These are phyloP conservation scores for Alternaria gansuensis DNA, from an alignment of 2,329 filamentous ascomycete species.

Conservation along the genomic window DNA sequence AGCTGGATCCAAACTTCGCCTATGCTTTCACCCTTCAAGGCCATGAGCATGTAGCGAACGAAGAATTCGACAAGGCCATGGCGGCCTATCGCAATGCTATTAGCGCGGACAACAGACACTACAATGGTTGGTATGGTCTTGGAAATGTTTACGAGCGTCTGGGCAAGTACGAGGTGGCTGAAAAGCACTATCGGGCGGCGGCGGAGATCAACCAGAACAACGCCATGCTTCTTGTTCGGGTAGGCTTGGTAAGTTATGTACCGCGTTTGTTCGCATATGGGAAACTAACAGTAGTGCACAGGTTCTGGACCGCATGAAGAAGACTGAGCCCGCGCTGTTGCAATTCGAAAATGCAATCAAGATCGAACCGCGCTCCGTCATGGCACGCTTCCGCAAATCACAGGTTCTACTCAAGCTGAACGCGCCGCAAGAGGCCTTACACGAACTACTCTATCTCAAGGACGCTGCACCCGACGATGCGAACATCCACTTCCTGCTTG, in stretches of 20 bases:
- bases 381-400: conserved; percentile 93
- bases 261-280: conserved; percentile 1
- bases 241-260: conserved; percentile 72
- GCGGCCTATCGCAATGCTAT: conserved; percentile 87
- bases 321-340: conserved; percentile 77
- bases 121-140: conserved; percentile 98
- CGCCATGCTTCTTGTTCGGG: conserved; percentile 88
- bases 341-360: conserved; percentile 86
- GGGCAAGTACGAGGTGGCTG: conserved; percentile 89
- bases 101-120: conserved; percentile 85
- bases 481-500: conserved; percentile 93
- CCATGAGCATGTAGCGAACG: conserved; percentile 93
- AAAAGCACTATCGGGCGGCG: conserved; percentile 89
- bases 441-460: conserved; percentile 86
- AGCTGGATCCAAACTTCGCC: conserved; percentile 87
- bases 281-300: conserved; percentile 23
- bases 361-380: conserved; percentile 79
- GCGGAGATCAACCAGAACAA: conserved; percentile 93
- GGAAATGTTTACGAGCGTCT: conserved; percentile 85
- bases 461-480: conserved; percentile 93
- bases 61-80: conserved; percentile 95
- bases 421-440: conserved; percentile 74
- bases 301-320: conserved; percentile 83
- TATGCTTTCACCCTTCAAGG: conserved; percentile 97
- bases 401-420: conserved; percentile 81